These are phyloP conservation scores for Apiotrichum sp. DNA, from an alignment of 1,284 basidiomycete species.

Conservation along the genomic window DNA sequence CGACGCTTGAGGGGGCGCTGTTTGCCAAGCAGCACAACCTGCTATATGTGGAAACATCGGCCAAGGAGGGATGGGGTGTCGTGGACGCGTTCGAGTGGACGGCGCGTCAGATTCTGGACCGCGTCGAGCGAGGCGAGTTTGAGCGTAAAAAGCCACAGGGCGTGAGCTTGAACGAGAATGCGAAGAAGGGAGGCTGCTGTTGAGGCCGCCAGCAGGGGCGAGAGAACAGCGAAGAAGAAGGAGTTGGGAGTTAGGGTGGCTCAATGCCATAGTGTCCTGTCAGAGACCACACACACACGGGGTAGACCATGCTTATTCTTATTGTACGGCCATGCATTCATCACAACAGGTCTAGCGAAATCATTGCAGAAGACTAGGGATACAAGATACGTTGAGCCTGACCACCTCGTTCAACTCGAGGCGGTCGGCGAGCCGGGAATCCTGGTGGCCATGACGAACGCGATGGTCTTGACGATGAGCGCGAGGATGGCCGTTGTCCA, in stretches of 20 bases:
- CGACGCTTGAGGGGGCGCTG: conserved; percentile 29
- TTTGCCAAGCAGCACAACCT: conserved; percentile 39
- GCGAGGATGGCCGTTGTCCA: conserved; percentile 8
- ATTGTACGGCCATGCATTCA: conserved; percentile 4
- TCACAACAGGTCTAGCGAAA: neutral
- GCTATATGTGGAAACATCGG: conserved; percentile 42
- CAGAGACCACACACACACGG: neutral
- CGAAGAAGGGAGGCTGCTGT: conserved; percentile 12
- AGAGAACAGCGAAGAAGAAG: neutral
- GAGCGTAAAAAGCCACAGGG: conserved; percentile 19
- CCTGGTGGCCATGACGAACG: conserved; percentile 2
- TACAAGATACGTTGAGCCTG: too few relatives aligned
- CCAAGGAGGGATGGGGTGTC: conserved; percentile 44
- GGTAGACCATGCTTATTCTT: neutral
- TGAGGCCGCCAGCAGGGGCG: neutral
- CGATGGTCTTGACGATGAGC: conserved; percentile 7
- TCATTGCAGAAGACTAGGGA: neutral
- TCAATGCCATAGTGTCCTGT: neutral
- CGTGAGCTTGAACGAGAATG: conserved; percentile 3
- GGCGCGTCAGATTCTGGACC: conserved; percentile 36
- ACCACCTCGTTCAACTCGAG: too few relatives aligned
- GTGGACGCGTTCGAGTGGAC: conserved; percentile 42
- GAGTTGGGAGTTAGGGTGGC: too few relatives aligned
- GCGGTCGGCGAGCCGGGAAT: neutral
- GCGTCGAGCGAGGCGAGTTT: conserved; percentile 27